These are phyloP conservation scores for Trichosporon ovoides DNA, from an alignment of 1,284 basidiomycete genomes.

Conservation along the genomic window DNA sequence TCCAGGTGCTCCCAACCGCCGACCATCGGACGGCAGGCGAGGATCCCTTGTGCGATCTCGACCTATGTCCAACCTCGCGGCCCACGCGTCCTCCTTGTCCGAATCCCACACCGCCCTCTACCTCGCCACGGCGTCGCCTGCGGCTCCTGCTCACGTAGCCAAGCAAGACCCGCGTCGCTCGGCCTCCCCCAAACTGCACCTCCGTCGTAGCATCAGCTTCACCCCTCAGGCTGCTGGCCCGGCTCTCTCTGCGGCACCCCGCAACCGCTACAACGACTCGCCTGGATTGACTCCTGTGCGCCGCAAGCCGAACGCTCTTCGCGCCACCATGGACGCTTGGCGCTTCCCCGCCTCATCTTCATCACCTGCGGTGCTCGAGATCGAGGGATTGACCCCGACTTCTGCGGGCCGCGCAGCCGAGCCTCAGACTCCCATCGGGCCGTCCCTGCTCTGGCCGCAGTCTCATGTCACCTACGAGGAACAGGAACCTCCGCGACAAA, in stretches of 20 bases:
- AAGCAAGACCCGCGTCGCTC: constrained; percentile 23
- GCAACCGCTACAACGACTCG: constrained; percentile 20
- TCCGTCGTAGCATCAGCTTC: constrained; percentile 36
- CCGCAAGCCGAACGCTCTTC: constrained; percentile 27
- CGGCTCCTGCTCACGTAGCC: constrained; percentile 2
- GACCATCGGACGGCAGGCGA: background rate
- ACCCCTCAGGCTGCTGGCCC: constrained; percentile 37
- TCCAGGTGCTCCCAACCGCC: constrained; percentile 14
- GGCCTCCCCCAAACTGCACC: constrained; percentile 33
- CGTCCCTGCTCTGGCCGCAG: constrained; percentile 12
- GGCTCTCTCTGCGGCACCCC: constrained; percentile 13
- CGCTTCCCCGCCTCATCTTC: constrained; percentile 33
- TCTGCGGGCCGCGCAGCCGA: constrained; percentile 4
- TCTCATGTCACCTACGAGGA: background rate
- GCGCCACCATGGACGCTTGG: constrained; percentile 40
- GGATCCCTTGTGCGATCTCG: constrained; percentile 16
- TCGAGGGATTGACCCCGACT: constrained; percentile 12
- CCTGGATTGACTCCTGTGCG: constrained; percentile 25
- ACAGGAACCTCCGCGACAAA: background rate
- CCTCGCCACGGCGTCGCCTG: constrained; percentile 43
- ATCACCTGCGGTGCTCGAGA: background rate
- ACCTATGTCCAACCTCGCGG: constrained; percentile 22
- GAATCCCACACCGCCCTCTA: constrained; percentile 46
- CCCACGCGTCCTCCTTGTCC: constrained; percentile 40
- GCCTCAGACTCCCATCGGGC: constrained; percentile 4